Base-by-base conservation (phyloP, 1,139 yeast genomes). In the Magnusiomyces ingens region DNA sequence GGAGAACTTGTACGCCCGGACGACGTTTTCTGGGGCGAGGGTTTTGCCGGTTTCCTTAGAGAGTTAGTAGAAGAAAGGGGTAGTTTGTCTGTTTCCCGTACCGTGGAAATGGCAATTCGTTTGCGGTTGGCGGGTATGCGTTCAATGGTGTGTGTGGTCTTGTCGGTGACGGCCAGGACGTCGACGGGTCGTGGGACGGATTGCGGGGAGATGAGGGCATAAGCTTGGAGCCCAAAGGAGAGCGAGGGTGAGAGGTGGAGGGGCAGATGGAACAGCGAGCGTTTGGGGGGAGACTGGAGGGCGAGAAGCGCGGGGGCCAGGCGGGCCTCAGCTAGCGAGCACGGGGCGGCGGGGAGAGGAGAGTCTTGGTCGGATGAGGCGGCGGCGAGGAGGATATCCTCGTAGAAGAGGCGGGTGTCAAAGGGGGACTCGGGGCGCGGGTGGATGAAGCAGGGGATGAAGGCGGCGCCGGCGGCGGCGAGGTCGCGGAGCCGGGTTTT, bases 221-320 rank as follows among this genome's bases (percentile, higher is more conserved):
- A 86, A 0, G 95, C 97, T 60, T 79, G 80, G 1, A 90, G 74
- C 0, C 89, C 84, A 50, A 93, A 78, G 0, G 77, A 75, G 15
- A 89, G 59, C 0, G 72, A 70, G 1, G 82, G 80, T 2, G 74
- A 71, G 2, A 82, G 64, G 5, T 75, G 73, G 45, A 83, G 58
- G n/a, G 82, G 78, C 59, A 88, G 80, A 12, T 80, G 75, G 62
- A 86, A 85, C 48, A 77, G 78, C 2, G 83, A 76, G 50, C 95
- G 71, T 54, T 79, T 78, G 10, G 85, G 75, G 57, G 83, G 85
- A 13, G 37, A 45, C 35, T 50, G 41, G 8, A 26, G 8, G 4
- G 32, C 32, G 8, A 26, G 8, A 26, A 26, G 32, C 8, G 32
- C 32, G 8, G 32, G 32, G 8, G 32, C 32, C 2, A 40, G 13